phyloP scores from a whole-genome alignment of 2,329 filamentous ascomycete species.

The Colletotrichum melonis region DNA sequence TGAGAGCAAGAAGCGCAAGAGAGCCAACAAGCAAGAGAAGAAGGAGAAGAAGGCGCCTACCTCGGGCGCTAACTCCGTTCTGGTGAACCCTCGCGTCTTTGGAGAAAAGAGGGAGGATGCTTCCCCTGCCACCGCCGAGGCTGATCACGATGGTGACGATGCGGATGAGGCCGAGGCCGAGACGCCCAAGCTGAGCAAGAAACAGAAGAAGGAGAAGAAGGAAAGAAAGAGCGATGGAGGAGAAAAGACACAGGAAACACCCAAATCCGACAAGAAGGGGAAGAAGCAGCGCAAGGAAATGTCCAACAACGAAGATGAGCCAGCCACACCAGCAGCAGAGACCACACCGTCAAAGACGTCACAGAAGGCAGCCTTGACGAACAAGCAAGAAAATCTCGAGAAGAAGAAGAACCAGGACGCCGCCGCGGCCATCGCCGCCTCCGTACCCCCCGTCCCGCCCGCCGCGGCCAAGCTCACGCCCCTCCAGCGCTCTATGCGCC shows the following conservation, averaged over 20 bases:
- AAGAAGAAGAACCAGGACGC: conserved; percentile 35
- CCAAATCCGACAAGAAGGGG: conserved; percentile 46
- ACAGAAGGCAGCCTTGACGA: conserved; percentile 30
- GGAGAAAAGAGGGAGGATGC: conserved; percentile 66
- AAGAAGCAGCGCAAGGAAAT: conserved; percentile 47
- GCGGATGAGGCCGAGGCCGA: conserved; percentile 9
- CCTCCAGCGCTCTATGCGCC: conserved; percentile 92
- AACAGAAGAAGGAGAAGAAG: conserved; percentile 40
- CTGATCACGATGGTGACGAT: conserved; percentile 32
- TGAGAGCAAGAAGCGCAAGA: conserved; percentile 58
- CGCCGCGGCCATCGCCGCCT: conserved; percentile 39
- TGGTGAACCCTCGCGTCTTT: conserved; percentile 83
- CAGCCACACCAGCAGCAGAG: background rate
- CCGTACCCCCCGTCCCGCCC: conserved; percentile 51
- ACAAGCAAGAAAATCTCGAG: conserved; percentile 24
- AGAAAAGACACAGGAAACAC: conserved; percentile 38
- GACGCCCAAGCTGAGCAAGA: conserved; percentile 27
- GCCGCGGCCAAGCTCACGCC: conserved; percentile 79
- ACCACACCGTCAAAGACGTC: conserved; percentile 18
- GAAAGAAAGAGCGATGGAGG: conserved; percentile 38
- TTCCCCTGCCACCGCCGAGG: conserved; percentile 36
- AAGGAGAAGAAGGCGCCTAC: conserved; percentile 58
- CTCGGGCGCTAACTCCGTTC: conserved; percentile 77
- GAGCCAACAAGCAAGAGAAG: conserved; percentile 44
- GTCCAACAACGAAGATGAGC: conserved; percentile 31